These are phyloP conservation scores for Sphaerulina musiva DNA, from an alignment of 2,329 filamentous ascomycete species.

Conservation along the genomic window DNA sequence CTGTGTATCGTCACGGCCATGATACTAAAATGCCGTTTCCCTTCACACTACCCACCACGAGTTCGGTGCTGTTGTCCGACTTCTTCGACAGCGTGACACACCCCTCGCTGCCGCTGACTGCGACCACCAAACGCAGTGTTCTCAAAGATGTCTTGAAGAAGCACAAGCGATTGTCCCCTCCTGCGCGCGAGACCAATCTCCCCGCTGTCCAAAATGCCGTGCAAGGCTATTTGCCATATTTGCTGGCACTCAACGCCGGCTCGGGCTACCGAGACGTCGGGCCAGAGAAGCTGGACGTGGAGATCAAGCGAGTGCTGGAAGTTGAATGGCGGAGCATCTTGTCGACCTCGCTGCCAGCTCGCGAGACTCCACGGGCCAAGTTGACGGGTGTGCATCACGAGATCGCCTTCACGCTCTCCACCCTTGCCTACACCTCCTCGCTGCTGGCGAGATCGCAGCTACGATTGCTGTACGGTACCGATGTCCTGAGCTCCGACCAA, in stretches of 20 bases:
- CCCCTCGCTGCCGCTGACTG: constrained; percentile 75
- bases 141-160: constrained; percentile 78
- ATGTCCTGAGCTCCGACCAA: constrained; percentile 57
- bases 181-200: constrained; percentile 65
- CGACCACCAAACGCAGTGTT: constrained; percentile 76
- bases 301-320: constrained; percentile 61
- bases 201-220: constrained; percentile 62
- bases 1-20: no score
- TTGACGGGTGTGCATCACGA: constrained; percentile 75
- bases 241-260: constrained; percentile 69
- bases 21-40: constrained; percentile 69
- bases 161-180: constrained; percentile 74
- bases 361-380: constrained; percentile 60
- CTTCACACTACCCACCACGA: constrained; percentile 83
- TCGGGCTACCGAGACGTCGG: constrained; percentile 44
- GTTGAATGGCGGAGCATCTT: constrained; percentile 78
- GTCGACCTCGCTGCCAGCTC: constrained; percentile 56
- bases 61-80: constrained; percentile 72
- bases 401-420: constrained; percentile 68
- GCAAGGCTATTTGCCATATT: constrained; percentile 74
- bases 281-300: constrained; percentile 60
- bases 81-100: constrained; percentile 74
- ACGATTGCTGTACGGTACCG: constrained; percentile 63
- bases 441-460: constrained; percentile 66
- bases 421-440: constrained; percentile 67